Percentiles rank a stretch among this genome's conserved stretches.
These are phyloP conservation scores for Orbilia quercus DNA, from an alignment of 2,329 filamentous ascomycete genomes.

Conservation along the genomic window DNA sequence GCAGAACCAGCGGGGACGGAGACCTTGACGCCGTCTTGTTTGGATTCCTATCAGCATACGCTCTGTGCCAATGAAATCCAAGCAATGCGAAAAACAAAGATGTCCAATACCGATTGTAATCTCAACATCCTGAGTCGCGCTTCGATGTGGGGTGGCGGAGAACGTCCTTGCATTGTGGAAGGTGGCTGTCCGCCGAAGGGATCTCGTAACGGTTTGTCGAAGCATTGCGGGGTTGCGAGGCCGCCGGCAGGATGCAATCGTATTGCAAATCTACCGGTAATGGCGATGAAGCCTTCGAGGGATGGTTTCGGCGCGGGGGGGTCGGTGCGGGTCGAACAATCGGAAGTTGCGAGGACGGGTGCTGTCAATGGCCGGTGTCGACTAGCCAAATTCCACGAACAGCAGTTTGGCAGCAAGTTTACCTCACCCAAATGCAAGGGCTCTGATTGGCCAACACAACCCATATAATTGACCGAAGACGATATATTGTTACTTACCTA, in stretches of 20 bases:
- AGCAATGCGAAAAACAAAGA: neutral
- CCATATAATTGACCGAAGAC: neutral
- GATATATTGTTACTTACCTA: neutral
- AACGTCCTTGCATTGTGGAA: constrained; percentile 39
- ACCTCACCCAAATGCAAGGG: constrained; percentile 43
- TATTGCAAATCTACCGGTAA: constrained; percentile 34
- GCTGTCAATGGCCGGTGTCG: constrained; percentile 51
- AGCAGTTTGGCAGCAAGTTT: constrained; percentile 46
- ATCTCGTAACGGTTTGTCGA: constrained; percentile 47
- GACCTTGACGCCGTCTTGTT: constrained; percentile 51
- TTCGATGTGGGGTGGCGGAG: constrained; percentile 51
- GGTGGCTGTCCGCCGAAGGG: constrained; percentile 50
- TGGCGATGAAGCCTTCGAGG: constrained; percentile 21
- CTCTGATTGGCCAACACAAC: constrained; percentile 56
- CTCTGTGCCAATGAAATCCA: neutral
- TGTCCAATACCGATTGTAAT: constrained; percentile 33
- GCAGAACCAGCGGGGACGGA: constrained; percentile 78
- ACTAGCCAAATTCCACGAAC: constrained; percentile 37
- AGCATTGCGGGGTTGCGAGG: constrained; percentile 50
- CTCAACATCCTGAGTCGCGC: constrained; percentile 51
- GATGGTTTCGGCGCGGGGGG: constrained; percentile 19
- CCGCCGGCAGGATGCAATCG: constrained; percentile 43
- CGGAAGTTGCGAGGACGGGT: constrained; percentile 29
- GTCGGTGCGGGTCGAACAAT: constrained; percentile 31
- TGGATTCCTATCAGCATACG: constrained; percentile 15